Conservation (phyloP, 805 yeast species). For the Jamesozyma piceae region DNA sequence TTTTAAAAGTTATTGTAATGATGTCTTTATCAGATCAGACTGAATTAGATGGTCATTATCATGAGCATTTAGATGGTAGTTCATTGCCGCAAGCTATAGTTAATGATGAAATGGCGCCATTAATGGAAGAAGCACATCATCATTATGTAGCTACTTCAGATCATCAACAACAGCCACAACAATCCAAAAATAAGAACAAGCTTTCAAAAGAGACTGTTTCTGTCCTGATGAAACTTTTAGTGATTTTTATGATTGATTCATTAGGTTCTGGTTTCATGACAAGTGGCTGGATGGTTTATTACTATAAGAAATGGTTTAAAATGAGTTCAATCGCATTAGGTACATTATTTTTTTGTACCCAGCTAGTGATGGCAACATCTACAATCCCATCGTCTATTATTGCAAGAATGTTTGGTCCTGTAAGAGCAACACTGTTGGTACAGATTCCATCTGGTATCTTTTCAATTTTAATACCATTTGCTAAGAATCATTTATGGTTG, state of each 20-base stretch:
- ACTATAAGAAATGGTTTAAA: constrained; percentile 50
- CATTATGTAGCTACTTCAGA: neutral
- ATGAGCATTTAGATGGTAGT: constrained; percentile 11
- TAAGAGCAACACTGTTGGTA: constrained; percentile 59
- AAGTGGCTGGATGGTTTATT: constrained; percentile 79
- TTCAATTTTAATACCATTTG: constrained; percentile 44
- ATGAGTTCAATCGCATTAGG: constrained; percentile 56
- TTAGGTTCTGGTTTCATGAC: constrained; percentile 86
- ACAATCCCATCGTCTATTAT: constrained; percentile 69
- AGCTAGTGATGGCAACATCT: constrained; percentile 53
- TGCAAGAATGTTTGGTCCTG: constrained; percentile 65
- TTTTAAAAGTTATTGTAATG: constrained; percentile 42
- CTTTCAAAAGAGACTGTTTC: constrained; percentile 36
- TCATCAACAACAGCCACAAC: neutral
- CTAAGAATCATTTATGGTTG: constrained; percentile 27
- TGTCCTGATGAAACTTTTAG: constrained; percentile 40
- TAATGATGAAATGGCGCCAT: constrained; percentile 22
- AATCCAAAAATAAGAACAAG: neutral
- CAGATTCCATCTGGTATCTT: constrained; percentile 73
- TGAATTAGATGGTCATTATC: constrained; percentile 34
- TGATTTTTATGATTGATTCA: constrained; percentile 74
- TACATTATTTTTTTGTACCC: constrained; percentile 53
- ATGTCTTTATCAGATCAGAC: constrained; percentile 42
- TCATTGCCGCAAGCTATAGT: constrained; percentile 14
- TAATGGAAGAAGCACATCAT: constrained; percentile 10